phyloP scores from a whole-genome alignment of 2,329 filamentous ascomycete species.

The Penicillium sclerotiorum region DNA sequence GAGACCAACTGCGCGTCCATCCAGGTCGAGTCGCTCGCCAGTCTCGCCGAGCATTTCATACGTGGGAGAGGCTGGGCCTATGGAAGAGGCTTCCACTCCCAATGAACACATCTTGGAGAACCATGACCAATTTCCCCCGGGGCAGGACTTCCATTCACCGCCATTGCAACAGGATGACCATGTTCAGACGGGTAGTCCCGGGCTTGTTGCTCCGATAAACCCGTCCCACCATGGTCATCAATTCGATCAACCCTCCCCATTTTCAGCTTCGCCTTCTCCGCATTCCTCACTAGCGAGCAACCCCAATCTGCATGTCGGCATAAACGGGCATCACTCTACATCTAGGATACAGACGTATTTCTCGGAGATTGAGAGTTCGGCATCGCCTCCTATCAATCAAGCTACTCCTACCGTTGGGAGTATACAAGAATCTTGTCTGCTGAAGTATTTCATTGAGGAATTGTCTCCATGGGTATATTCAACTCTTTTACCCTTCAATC shows the following conservation, averaged over 20 bases:
- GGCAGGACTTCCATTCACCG: neutral
- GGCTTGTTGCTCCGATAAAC: neutral
- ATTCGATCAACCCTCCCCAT: neutral
- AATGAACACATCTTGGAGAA: no score
- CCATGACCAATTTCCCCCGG: no score
- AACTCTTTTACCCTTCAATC: no score
- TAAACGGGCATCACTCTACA: neutral
- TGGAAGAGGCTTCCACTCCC: neutral
- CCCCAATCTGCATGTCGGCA: neutral
- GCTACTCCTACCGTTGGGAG: neutral
- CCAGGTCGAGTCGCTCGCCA: neutral
- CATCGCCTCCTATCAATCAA: neutral
- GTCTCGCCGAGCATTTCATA: neutral
- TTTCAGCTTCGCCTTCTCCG: neutral
- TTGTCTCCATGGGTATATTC: slow-evolving; percentile 30
- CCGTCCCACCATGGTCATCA: neutral
- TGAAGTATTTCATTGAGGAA: slow-evolving; percentile 30
- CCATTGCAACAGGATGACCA: neutral
- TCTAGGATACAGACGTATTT: neutral
- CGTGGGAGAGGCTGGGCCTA: neutral
- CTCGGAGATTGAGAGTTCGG: neutral
- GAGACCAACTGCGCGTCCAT: slow-evolving; percentile 5
- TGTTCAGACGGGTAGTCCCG: neutral
- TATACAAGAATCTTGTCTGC: slow-evolving; percentile 22
- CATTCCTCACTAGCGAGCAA: slow-evolving; percentile 1